Percentiles rank a stretch among this genome's conserved stretches.
Conservation (phyloP, 371 early-diverging fungal genomes). For the Nematocida ausubeli region DNA sequence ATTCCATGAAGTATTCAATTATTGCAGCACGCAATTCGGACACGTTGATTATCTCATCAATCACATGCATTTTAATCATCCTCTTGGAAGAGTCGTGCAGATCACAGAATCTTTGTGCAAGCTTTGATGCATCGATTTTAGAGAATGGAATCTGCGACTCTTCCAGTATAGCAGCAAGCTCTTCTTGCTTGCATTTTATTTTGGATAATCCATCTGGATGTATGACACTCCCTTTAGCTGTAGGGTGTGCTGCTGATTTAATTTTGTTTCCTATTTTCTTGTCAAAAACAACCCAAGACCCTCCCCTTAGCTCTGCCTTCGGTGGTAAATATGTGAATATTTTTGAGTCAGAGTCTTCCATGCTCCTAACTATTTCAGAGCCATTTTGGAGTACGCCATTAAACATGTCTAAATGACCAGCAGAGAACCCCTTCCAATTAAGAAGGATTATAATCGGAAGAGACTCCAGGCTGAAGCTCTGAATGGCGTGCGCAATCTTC, state of each 20-base stretch:
- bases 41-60: conserved; percentile 38
- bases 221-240: conserved; percentile 84
- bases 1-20: conserved; percentile 23
- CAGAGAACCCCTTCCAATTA: conserved; percentile 98
- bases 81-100: conserved; percentile 47
- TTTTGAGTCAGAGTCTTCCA: conserved; percentile 82
- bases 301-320: conserved; percentile 90
- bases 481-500: conserved; percentile 94
- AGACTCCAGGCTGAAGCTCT: conserved; percentile 91
- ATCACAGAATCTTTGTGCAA: conserved; percentile 36
- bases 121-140: not conserved
- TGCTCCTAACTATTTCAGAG: conserved; percentile 87
- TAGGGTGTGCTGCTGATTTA: conserved; percentile 89
- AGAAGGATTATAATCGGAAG: conserved; percentile 93
- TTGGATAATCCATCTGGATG: conserved; percentile 96
- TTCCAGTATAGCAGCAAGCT: conserved; percentile 12
- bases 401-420: conserved; percentile 95
- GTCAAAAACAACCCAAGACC: conserved; percentile 96
- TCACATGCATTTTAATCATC: conserved; percentile 51
- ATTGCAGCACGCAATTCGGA: conserved; percentile 24
- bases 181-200: conserved; percentile 80
- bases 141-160: not conserved
- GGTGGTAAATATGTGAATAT: conserved; percentile 91
- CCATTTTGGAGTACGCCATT: conserved; percentile 91
- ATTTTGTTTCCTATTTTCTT: conserved; percentile 92